Percentiles rank a stretch among this genome's conserved stretches.
phyloP scores from a whole-genome alignment of 225 moss, liverwort and hornwort genomes.

The Marchantia polymorpha region DNA sequence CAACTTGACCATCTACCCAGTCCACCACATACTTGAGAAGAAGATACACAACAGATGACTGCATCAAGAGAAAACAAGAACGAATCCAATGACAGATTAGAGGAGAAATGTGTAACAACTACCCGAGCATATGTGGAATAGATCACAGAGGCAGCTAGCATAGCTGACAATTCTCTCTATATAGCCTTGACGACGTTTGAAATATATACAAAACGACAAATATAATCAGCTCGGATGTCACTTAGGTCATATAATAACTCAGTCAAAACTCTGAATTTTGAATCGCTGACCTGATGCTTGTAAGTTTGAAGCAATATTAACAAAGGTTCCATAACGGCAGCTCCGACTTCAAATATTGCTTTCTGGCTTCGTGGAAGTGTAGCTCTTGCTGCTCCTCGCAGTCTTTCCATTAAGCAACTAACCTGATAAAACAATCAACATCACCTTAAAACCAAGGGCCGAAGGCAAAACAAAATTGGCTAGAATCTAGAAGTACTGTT shows the following conservation, averaged over 20 bases:
- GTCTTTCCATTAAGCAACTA: constrained; percentile 83
- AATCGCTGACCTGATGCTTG: constrained; percentile 71
- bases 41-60: constrained; percentile 96
- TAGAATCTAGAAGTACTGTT: neutral
- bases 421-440: constrained; percentile 41
- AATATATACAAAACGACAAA: too few relatives aligned
- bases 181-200: too few relatives aligned
- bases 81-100: neutral
- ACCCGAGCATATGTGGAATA: too few relatives aligned
- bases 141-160: too few relatives aligned
- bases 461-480: neutral
- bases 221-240: neutral
- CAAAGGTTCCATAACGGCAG: constrained; percentile 98
- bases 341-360: constrained; percentile 94
- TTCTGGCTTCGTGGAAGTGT: constrained; percentile 98
- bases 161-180: too few relatives aligned
- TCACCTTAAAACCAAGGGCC: neutral
- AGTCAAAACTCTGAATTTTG: neutral
- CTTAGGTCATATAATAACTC: neutral
- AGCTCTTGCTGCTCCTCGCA: constrained; percentile 93
- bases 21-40: constrained; percentile 99
- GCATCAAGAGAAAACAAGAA: constrained; percentile 30
- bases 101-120: neutral
- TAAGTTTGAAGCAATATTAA: constrained; percentile 92
- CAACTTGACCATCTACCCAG: constrained; percentile 99